A percentile compares a stretch with the other conserved stretches of the same genome.
These are phyloP conservation scores for Calendula officinalis DNA, from an alignment of 129 eudicot species.

Conservation along the genomic window DNA sequence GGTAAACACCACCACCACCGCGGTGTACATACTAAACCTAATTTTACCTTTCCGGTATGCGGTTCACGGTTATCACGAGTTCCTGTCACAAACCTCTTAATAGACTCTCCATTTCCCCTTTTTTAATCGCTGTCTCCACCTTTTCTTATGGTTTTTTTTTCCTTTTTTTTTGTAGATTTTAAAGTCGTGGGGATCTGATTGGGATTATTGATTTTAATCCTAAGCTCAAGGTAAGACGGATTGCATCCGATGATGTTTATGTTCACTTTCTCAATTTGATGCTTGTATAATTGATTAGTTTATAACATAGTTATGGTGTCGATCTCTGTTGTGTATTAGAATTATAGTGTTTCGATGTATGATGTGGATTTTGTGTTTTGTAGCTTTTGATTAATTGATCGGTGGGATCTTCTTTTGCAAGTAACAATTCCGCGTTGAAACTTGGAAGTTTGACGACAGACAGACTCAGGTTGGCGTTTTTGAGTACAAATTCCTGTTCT, in stretches of 20 bases:
- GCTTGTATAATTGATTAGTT: neutral
- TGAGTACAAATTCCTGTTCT: slow-evolving; percentile 10
- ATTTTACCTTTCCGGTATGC: slow-evolving; percentile 32
- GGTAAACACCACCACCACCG: neutral
- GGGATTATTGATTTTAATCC: slow-evolving; percentile 16
- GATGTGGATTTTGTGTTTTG: neutral
- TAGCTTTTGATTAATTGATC: slow-evolving; percentile 2
- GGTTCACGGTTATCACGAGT: slow-evolving; percentile 34
- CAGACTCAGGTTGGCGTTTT: slow-evolving; percentile 17
- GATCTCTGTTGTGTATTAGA: neutral
- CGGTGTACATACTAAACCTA: slow-evolving; percentile 13
- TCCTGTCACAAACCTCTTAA: slow-evolving; percentile 6
- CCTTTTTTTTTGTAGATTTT: neutral
- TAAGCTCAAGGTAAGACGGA: slow-evolving; percentile 13
- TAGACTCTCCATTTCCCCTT: slow-evolving; percentile 14
- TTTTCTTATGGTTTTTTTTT: no score
- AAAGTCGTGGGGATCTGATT: slow-evolving; percentile 19
- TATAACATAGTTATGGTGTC: neutral
- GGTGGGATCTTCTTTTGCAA: slow-evolving; percentile 11
- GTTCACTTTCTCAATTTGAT: neutral
- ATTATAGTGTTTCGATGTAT: neutral
- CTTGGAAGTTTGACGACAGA: slow-evolving; percentile 9
- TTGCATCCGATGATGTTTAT: slow-evolving; percentile 9
- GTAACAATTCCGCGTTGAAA: slow-evolving; percentile 16
- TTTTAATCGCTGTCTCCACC: slow-evolving; percentile 1